A percentile compares a stretch with the other conserved stretches of the same genome.
These are phyloP conservation scores for Neurospora sp. DNA, from an alignment of 495 filamentous ascomycete genomes.

Conservation along the genomic window DNA sequence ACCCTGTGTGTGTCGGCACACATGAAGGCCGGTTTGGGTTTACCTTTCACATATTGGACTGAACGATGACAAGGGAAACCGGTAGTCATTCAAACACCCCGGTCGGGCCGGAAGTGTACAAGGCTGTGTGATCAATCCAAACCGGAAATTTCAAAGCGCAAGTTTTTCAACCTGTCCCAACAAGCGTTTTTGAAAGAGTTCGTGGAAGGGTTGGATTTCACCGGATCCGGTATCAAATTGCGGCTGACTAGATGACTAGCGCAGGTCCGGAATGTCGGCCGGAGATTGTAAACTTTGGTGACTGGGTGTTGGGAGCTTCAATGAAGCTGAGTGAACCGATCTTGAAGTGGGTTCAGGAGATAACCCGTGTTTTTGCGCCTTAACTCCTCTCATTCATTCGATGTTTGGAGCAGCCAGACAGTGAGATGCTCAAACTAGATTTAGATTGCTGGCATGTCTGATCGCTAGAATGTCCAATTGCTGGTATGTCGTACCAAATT, in stretches of 20 bases:
- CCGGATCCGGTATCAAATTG: not conserved
- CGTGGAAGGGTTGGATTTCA: not conserved
- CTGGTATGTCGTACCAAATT: too few species aligned
- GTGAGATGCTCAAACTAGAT: not conserved
- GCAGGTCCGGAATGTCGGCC: not conserved
- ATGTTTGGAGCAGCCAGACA: not conserved
- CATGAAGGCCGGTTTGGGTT: not conserved
- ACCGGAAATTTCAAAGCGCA: too few species aligned
- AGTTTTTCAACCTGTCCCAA: not conserved
- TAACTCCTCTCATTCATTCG: not conserved
- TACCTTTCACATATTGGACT: not conserved
- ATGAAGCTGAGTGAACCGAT: not conserved
- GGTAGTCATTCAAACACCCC: not conserved
- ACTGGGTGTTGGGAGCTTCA: not conserved
- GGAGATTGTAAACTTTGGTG: not conserved
- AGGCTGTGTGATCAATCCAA: not conserved
- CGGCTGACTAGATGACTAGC: not conserved
- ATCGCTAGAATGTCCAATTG: not conserved
- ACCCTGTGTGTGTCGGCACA: not conserved
- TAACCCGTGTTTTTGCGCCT: not conserved
- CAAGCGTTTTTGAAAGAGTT: not conserved
- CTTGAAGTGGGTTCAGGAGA: too few species aligned
- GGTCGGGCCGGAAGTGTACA: not conserved
- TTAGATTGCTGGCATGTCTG: not conserved
- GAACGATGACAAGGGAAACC: not conserved